Evolutionary conservation across 495 filamentous ascomycete species (phyloP), one percentile per base, ranked within the genome.

Genomic region (Saxispiralis lemnorum): DNA sequence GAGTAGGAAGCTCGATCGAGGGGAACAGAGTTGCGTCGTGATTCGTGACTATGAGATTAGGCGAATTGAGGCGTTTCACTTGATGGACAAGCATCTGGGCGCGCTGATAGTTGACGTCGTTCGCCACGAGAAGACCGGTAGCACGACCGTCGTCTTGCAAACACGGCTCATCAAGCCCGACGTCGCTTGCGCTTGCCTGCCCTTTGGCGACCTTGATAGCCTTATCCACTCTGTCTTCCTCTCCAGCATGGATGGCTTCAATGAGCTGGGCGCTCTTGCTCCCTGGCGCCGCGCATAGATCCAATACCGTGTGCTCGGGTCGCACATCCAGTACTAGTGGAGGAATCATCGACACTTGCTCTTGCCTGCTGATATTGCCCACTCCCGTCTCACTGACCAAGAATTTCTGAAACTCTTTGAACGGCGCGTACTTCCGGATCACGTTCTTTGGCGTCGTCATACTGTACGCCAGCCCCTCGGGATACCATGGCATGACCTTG

Each of bases 261-360:
- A 96, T 78, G 31, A 97, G 61, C 65, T 97, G 89, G 17, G 86
- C 83, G 13, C 87, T 81, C 68, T 97, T 97, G 66, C 86, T 94
- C 16, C 89, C 89, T 6, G 89, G 89, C 0, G 89, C 89, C 45
- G 89, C 89, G 61, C 89, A 97, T 67, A 97, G 73, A 60, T 97
- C 89, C 54, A 97, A 63, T 10, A 93, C 85, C 7, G 74, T 74
- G 82, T 95, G 93, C 31, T 85, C 83, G 15, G 92, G 85, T 41
- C 73, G 72, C 21, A 93, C 62, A 56, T 94, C 88, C 71, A 96
- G 82, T 45, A 96, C 65, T 39, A 96, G 74, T 17, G 92, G 92
- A 18, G 89, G 89, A 49, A 97, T 94, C 89, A 97, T 97, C 68
- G 83, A 92, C 47, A 97, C 89, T 16, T 88, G 75, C 64, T 97